Evolutionary conservation across 192 early-diverging fungal genomes (phyloP), one percentile per base, ranked within the genome.

Genomic region (Spizellomyces sp.): DNA sequence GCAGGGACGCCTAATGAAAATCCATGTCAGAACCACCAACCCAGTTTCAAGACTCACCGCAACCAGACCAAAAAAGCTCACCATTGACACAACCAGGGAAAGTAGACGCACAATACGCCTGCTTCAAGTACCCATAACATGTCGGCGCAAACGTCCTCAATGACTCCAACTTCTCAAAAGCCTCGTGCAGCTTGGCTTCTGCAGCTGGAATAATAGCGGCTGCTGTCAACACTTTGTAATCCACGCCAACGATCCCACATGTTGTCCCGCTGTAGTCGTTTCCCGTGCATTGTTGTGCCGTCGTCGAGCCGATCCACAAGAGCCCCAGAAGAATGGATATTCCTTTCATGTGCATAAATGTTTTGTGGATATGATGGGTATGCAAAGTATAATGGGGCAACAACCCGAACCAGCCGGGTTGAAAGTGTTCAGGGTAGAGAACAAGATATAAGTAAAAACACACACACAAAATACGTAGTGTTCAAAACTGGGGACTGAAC

Each of bases 111-210:
- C 70, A 72, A 15, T 52, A 43, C 17, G 64, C 27, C 27, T 63
- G 61, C 19, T 14, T 19, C 15, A 72, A 42, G n/a, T 72, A 64
- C 12, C 70, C 70, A 17, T 56, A 72, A 54, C 70, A 72, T 10
- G 70, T 52, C 19, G 70, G 62, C 17, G 46, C 70, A 46, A 64
- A 21, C 14, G 48, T 64, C 57, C 44, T 60, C 14, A 72, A 57
- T 3, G 48, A 14, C 12, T 63, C 42, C 8, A 72, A 0, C 22
- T 48, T 4, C 6, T 41, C 55, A 9, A 65, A 8, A 10, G 60
- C 43, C 9, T 62, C 5, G 10, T 63, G 48, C 14, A 72, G 27
- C 12, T 56, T 9, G 9, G 19, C 62, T 14, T 72, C 70, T 6
- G 46, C 45, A 5, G 46, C 46, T 14, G 44, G 14, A 45, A 44